phyloP scores from a whole-genome alignment of 2,329 filamentous ascomycete genomes.

The Pseudocercospora ulei region DNA sequence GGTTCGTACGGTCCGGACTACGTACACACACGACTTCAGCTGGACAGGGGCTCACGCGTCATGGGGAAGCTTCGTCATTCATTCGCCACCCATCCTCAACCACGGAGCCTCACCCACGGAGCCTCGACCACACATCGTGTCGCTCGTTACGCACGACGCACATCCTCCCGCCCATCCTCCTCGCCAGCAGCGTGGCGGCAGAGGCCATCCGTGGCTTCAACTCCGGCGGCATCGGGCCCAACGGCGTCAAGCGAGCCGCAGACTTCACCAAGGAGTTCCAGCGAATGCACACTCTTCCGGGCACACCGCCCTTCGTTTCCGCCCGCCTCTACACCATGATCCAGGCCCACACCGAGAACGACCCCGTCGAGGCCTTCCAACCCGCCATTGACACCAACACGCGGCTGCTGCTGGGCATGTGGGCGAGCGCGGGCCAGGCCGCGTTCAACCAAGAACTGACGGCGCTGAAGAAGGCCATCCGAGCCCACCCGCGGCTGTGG shows the following conservation, averaged over 20 bases:
- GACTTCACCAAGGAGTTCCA: conserved; percentile 65
- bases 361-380: conserved; percentile 59
- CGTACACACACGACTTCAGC: no score
- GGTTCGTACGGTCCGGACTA: no score
- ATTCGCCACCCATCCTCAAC: no score
- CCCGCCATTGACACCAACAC: conserved; percentile 76
- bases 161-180: conserved; percentile 31
- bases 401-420: conserved; percentile 69
- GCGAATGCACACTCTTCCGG: conserved; percentile 53
- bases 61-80: no score
- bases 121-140: no score
- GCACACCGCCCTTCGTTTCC: conserved; percentile 38
- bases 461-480: conserved; percentile 60
- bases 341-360: conserved; percentile 49
- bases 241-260: conserved; percentile 51
- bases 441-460: conserved; percentile 61
- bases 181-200: conserved; percentile 36
- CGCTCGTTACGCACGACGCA: conserved; percentile 28
- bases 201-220: conserved; percentile 56
- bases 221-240: conserved; percentile 56
- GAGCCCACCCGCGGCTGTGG: conserved; percentile 57
- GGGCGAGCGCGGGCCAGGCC: conserved; percentile 46
- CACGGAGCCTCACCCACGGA: no score
- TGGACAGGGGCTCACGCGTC: no score
- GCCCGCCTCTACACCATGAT: conserved; percentile 59